A percentile compares a stretch with the other conserved stretches of the same genome.
Conservation (phyloP, 306 rosid species). For the Cyamopsis tetragonoloba region DNA sequence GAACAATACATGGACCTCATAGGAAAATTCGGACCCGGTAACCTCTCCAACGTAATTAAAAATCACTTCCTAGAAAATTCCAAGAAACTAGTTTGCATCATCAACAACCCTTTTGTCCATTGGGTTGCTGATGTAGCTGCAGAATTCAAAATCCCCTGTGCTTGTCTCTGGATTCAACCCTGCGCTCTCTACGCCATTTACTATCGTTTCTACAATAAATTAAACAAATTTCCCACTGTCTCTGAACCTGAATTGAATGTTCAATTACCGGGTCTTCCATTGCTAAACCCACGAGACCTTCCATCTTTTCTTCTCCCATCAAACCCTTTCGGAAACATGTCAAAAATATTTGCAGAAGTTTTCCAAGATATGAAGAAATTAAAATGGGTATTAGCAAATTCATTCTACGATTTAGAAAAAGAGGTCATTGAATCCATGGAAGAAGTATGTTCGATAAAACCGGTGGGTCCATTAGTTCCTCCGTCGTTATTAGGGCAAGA, state of each 20-base stretch:
- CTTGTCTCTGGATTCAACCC: slow-evolving; percentile 59
- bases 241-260: slow-evolving; percentile 17
- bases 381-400: slow-evolving; percentile 42
- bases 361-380: slow-evolving; percentile 35
- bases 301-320: slow-evolving; percentile 50
- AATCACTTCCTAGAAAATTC: slow-evolving; percentile 9
- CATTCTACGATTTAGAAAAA: slow-evolving; percentile 44
- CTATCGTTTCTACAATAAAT: slow-evolving; percentile 35
- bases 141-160: slow-evolving; percentile 37
- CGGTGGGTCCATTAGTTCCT: slow-evolving; percentile 50
- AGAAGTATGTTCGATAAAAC: slow-evolving; percentile 7
- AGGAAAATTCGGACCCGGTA: slow-evolving; percentile 29
- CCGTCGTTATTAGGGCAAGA: slow-evolving; percentile 28
- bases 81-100: slow-evolving; percentile 36
- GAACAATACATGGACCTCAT: slow-evolving; percentile 35
- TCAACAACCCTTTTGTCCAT: slow-evolving; percentile 49
- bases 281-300: slow-evolving; percentile 34
- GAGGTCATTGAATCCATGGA: slow-evolving; percentile 41
- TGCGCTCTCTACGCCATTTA: slow-evolving; percentile 45
- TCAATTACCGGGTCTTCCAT: slow-evolving; percentile 39
- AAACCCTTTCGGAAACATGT: not conserved
- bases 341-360: not conserved
- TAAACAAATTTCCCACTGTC: slow-evolving; percentile 28
- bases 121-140: slow-evolving; percentile 48
- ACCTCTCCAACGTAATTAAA: slow-evolving; percentile 32